Percentiles rank a stretch among this genome's conserved stretches.
These are phyloP conservation scores for Linnemannia hyalina DNA, from an alignment of 192 early-diverging fungal genomes.

Conservation along the genomic window DNA sequence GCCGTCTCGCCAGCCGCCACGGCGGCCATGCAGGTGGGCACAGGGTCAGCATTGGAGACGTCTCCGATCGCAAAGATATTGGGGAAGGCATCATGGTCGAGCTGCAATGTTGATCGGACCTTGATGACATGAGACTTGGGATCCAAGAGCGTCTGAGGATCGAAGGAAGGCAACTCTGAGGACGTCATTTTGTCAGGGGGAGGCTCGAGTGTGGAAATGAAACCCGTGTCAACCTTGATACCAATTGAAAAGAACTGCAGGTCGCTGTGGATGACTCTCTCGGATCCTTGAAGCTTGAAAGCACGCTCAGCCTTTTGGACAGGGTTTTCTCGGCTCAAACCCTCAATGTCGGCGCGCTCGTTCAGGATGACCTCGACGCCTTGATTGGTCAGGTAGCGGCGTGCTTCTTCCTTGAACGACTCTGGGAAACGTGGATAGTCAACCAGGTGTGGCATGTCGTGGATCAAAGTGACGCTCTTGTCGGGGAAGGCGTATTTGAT, in stretches of 20 bases:
- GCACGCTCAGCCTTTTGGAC: slow-evolving; percentile 56
- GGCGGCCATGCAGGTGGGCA: slow-evolving; percentile 50
- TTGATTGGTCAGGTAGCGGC: slow-evolving; percentile 64
- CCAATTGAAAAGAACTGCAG: slow-evolving; percentile 47
- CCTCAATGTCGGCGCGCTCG: slow-evolving; percentile 62
- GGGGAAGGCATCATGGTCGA: slow-evolving; percentile 64
- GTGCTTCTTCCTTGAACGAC: slow-evolving; percentile 69
- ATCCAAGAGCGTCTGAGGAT: slow-evolving; percentile 42
- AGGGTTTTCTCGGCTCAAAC: slow-evolving; percentile 67
- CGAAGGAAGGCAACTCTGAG: slow-evolving; percentile 53
- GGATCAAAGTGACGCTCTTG: slow-evolving; percentile 74
- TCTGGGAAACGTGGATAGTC: slow-evolving; percentile 60
- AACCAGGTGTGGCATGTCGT: slow-evolving; percentile 66
- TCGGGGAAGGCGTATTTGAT: slow-evolving; percentile 69
- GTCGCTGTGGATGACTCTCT: slow-evolving; percentile 59
- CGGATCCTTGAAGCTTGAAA: slow-evolving; percentile 46
- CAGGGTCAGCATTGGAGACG: slow-evolving; percentile 63
- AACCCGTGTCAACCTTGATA: slow-evolving; percentile 20
- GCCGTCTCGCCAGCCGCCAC: slow-evolving; percentile 29
- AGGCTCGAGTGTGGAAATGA: slow-evolving; percentile 61
- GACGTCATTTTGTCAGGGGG: slow-evolving; percentile 67
- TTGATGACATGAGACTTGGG: slow-evolving; percentile 70
- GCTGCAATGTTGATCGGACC: slow-evolving; percentile 78
- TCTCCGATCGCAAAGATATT: slow-evolving; percentile 87
- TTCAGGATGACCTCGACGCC: slow-evolving; percentile 61